Evolutionary conservation across 139 green algal genomes (phyloP).

Genomic region (Coelastrella sp.): DNA sequence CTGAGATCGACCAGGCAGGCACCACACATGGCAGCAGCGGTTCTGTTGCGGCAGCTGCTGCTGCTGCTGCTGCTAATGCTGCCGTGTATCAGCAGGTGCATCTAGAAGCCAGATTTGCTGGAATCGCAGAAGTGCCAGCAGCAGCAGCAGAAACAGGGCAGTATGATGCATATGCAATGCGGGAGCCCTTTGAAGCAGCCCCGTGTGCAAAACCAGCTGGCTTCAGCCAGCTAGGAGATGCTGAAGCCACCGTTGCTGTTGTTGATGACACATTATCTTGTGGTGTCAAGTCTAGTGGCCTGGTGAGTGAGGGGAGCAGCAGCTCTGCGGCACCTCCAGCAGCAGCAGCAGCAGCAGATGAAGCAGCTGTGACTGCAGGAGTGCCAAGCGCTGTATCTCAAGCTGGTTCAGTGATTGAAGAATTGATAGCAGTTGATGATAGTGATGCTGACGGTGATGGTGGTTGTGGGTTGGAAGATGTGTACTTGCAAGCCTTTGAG

Average conservation of each 20-base stretch:
- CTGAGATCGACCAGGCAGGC: not conserved
- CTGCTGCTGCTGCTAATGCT: not conserved
- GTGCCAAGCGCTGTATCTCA: not conserved
- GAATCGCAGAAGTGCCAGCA: not conserved
- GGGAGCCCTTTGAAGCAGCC: too few species aligned
- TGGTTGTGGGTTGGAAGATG: not conserved
- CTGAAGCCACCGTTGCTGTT: not conserved
- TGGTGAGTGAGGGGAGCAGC: too few species aligned
- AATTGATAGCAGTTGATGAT: not conserved
- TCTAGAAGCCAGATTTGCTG: not conserved
- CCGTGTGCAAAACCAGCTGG: too few species aligned
- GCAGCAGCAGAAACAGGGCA: not conserved
- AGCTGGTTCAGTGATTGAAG: not conserved
- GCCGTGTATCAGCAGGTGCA: not conserved
- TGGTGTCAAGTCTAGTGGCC: too few species aligned
- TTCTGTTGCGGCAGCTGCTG: not conserved
- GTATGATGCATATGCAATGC: too few species aligned
- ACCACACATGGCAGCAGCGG: not conserved
- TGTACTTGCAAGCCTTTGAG: not conserved
- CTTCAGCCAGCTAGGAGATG: too few species aligned
- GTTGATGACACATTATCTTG: not conserved
- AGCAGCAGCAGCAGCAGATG: conserved; percentile 11
- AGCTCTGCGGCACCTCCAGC: not conserved
- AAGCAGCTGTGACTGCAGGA: not conserved
- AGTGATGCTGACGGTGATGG: not conserved